Evolutionary conservation across 495 filamentous ascomycete species (phyloP).

Genomic region (Copromyces sp.): DNA sequence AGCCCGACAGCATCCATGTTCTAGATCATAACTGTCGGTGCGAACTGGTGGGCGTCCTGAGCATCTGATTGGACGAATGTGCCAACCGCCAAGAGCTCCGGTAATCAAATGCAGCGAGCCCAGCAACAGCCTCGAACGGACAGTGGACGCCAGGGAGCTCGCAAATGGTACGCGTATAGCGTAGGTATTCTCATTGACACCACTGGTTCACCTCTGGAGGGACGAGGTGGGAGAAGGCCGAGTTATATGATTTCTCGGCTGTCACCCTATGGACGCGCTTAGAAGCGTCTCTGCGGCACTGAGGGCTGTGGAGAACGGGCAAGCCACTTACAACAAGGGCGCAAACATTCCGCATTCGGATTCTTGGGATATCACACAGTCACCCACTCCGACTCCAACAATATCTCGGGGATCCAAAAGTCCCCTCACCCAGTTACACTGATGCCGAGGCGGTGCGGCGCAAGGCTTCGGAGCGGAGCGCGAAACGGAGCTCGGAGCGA

Average conservation of each 20-base stretch:
- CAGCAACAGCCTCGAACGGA: not conserved
- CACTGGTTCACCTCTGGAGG: not conserved
- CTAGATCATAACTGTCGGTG: not conserved
- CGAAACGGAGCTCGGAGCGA: not conserved
- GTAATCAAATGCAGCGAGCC: not conserved
- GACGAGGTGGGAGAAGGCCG: not conserved
- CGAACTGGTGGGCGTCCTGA: not conserved
- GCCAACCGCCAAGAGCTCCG: not conserved
- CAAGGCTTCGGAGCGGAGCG: not conserved
- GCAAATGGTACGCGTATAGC: not conserved
- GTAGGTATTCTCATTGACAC: not conserved
- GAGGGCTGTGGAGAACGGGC: not conserved
- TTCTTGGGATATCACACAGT: not conserved
- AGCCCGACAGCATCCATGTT: not conserved
- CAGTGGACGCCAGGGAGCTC: not conserved
- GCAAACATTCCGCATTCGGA: not conserved
- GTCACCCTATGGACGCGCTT: not conserved
- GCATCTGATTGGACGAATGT: not conserved
- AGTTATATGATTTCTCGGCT: not conserved
- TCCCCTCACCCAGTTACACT: not conserved
- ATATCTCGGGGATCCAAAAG: not conserved
- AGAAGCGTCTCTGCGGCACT: not conserved
- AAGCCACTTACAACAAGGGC: not conserved
- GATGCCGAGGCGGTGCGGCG: not conserved
- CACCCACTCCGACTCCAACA: not conserved